Conservation (phyloP, 192 early-diverging fungal species). For the Coemansia sp. region DNA sequence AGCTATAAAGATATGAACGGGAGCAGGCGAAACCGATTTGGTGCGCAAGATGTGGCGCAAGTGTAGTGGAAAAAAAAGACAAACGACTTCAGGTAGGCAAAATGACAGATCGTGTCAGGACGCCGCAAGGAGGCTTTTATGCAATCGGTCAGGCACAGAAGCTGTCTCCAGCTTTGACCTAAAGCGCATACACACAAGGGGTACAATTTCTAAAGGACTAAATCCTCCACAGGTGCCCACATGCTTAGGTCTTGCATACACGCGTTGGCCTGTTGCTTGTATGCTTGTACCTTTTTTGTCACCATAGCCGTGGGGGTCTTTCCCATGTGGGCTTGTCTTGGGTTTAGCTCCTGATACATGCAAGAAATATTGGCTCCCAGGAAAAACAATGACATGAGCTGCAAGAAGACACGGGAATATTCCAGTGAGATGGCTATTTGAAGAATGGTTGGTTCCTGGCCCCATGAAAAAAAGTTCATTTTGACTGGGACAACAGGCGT, state of each 20-base stretch:
- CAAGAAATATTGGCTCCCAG: not conserved
- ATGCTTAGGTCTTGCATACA: conserved; percentile 10
- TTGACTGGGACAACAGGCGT: not conserved
- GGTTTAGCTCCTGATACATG: not conserved
- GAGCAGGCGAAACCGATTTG: not conserved
- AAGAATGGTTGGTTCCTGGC: not conserved
- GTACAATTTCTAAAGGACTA: not conserved
- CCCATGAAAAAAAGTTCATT: not conserved
- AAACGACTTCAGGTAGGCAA: not conserved
- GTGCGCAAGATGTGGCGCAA: not conserved
- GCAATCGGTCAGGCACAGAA: not conserved
- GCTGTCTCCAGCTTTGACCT: not conserved
- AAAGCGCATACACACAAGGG: not conserved
- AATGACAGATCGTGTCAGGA: not conserved
- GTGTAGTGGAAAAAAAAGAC: not conserved
- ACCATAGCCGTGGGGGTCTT: not conserved
- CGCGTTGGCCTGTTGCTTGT: not conserved
- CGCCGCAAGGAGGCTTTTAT: not conserved
- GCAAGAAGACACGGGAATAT: not conserved
- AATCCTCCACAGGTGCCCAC: not conserved
- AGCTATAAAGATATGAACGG: not conserved
- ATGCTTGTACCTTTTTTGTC: not conserved
- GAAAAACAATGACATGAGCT: not conserved
- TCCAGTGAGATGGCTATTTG: not conserved
- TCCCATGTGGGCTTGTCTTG: not conserved